Conservation (phyloP, 2,329 filamentous ascomycete genomes). For the Dryadomyces quercus-mongolicae region DNA sequence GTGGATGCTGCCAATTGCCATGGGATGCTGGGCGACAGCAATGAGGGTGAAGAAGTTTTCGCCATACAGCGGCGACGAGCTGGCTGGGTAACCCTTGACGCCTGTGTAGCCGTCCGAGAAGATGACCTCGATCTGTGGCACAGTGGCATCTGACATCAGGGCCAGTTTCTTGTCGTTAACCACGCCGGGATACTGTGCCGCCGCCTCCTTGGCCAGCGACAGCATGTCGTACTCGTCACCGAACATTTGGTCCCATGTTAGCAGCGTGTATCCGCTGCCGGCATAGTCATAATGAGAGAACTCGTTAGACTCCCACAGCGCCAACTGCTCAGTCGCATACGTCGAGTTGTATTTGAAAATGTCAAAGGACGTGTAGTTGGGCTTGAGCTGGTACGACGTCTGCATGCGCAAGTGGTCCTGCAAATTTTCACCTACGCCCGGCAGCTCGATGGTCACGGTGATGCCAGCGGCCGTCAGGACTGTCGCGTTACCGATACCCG, state of each 20-base stretch:
- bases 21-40: slow-evolving; percentile 18
- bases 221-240: slow-evolving; percentile 19
- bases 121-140: slow-evolving; percentile 29
- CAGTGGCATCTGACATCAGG: slow-evolving; percentile 22
- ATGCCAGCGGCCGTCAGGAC: slow-evolving; percentile 36
- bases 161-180: slow-evolving; percentile 27
- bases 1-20: slow-evolving; percentile 21
- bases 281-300: slow-evolving; percentile 27
- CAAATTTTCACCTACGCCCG: slow-evolving; percentile 45
- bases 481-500: slow-evolving; percentile 37
- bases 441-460: slow-evolving; percentile 35
- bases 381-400: slow-evolving; percentile 15
- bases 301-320: slow-evolving; percentile 20
- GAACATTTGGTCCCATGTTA: slow-evolving; percentile 26
- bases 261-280: slow-evolving; percentile 25
- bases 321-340: slow-evolving; percentile 25
- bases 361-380: slow-evolving; percentile 20
- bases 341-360: slow-evolving; percentile 18
- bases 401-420: slow-evolving; percentile 15
- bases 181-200: not conserved
- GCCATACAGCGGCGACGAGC: slow-evolving; percentile 9
- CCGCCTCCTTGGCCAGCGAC: not conserved
- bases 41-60: slow-evolving; percentile 18
- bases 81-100: slow-evolving; percentile 21
- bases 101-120: slow-evolving; percentile 33